Evolutionary conservation across 345 rosid species (phyloP).

Genomic region (Noccaea caerulescens): DNA sequence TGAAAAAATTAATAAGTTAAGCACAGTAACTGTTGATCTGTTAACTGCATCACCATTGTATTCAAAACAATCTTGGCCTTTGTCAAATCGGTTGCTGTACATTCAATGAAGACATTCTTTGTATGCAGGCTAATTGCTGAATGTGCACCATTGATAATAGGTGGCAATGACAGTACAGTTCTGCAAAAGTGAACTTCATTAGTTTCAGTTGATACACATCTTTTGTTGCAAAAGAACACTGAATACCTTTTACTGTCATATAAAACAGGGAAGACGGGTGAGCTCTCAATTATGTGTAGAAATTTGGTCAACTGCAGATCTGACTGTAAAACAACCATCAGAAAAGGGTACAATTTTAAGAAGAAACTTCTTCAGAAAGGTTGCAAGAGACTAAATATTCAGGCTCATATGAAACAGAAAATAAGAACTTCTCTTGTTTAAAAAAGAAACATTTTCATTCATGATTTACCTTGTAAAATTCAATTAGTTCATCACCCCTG

Average conservation of each 20-base stretch:
- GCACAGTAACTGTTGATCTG: constrained; percentile 10
- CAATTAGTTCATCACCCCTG: constrained; percentile 81
- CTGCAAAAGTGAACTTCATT: constrained; percentile 50
- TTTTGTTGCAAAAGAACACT: constrained; percentile 25
- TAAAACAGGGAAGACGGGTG: constrained; percentile 84
- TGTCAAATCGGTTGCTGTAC: constrained; percentile 92
- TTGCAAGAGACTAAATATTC: background rate
- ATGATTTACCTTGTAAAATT: constrained; percentile 68
- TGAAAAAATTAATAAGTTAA: constrained; percentile 20
- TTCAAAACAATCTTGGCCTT: constrained; percentile 93
- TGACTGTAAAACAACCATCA: constrained; percentile 51
- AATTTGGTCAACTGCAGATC: constrained; percentile 90
- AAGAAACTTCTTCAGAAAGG: background rate
- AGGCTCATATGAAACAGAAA: background rate
- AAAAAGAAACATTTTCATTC: background rate
- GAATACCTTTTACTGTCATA: constrained; percentile 73
- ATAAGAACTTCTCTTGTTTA: background rate
- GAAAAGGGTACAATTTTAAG: background rate
- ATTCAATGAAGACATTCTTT: constrained; percentile 90
- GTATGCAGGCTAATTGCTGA: constrained; percentile 92
- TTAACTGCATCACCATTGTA: constrained; percentile 67
- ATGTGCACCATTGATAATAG: constrained; percentile 94
- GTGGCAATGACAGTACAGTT: constrained; percentile 88
- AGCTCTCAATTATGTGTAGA: constrained; percentile 85
- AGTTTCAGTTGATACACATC: constrained; percentile 3